phyloP scores from a whole-genome alignment of 208 protist species.

The Trichomonas tenax region DNA sequence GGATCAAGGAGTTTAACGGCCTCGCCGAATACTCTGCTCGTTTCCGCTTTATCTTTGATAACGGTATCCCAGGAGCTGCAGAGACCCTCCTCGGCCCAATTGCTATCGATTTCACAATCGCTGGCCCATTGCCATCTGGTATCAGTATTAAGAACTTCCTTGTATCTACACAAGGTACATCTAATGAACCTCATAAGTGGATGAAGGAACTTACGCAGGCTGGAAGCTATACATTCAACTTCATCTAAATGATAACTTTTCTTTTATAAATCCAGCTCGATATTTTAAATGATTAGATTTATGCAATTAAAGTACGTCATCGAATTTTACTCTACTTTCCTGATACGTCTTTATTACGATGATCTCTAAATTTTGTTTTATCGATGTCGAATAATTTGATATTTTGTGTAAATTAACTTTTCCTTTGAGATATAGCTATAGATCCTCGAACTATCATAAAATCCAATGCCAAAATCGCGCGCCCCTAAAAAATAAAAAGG shows the following conservation, averaged over 20 bases:
- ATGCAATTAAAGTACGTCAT: too few species aligned
- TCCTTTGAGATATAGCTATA: too few species aligned
- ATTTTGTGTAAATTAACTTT: too few species aligned
- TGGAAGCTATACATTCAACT: constrained; percentile 14
- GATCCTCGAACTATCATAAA: too few species aligned
- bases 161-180: neutral
- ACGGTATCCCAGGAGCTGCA: neutral
- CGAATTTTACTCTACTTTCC: too few species aligned
- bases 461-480: too few species aligned
- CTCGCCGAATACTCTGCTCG: neutral
- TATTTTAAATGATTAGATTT: neutral
- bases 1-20: neutral
- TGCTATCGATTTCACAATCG: neutral
- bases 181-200: neutral
- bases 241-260: constrained; percentile 4
- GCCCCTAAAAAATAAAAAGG: too few species aligned
- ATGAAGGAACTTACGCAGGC: neutral
- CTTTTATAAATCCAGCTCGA: neutral
- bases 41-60: constrained; percentile 11
- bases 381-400: too few species aligned
- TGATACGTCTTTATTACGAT: too few species aligned
- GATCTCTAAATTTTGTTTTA: too few species aligned
- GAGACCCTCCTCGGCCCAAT: neutral
- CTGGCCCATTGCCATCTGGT: neutral
- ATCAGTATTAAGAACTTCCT: neutral